Evolutionary conservation across 148 eudicot species (phyloP), one percentile per base, ranked within the genome.

Genomic region (Simmondsia chinensis): DNA sequence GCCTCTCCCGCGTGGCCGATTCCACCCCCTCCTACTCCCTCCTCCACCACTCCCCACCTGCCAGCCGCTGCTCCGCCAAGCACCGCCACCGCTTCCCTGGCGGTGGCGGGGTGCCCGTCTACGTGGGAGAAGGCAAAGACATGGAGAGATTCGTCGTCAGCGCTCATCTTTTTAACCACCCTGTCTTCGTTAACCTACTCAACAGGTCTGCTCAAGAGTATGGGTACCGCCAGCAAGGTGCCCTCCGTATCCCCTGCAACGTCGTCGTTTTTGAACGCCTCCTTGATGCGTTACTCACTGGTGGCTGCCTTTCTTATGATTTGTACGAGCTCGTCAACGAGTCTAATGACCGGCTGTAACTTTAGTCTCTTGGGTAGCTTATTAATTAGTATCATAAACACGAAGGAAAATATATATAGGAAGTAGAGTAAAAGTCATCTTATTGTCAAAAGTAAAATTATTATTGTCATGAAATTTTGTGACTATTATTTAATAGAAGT

Each of bases 81-180:
- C n/a, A n/a, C n/a, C n/a, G 21, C 38, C 18, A 16, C 22, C 51
- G n/a, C n/a, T n/a, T n/a, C 3, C 11, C n/a, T n/a, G 29, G 7
- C 43, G 34, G 9, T 21, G 31, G 1, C 16, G 32, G 2, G 10
- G 40, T 82, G 0, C 96, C 96, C 42, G 80, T 87, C 3, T 82
- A 71, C 66, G 96, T 87, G n/a, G n/a, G n/a, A n/a, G n/a, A n/a
- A 28, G 96, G 96, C 5, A 94, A 87, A 2, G 94, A 82, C 55
- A 87, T 76, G 88, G 76, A 72, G 45, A 31, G 85, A 26, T 87
- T 82, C 41, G 64, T 74, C 0, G 88, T 87, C 3, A 70, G 65
- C 47, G 82, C 94, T 0, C 76, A 76, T 49, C 42, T 79, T 11
- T 38, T 87, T 12, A 82, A 82, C 46, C 88, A 87, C 51, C 96